A percentile compares a stretch with the other conserved stretches of the same genome.
Evolutionary conservation across 1,139 yeast species (phyloP).

Genomic region (Suhomyces taliae): DNA sequence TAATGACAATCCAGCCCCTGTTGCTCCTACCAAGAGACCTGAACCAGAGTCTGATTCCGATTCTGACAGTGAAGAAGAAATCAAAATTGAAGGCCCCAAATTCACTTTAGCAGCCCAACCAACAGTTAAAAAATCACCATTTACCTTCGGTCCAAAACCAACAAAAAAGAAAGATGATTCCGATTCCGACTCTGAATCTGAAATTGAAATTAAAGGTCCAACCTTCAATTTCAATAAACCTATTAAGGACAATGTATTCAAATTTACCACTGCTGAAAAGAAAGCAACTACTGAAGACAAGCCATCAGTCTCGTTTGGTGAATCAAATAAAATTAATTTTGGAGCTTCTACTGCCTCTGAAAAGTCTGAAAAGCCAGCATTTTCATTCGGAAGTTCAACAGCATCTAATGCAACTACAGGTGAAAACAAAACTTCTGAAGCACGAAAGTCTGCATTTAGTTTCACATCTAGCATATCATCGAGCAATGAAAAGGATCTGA

Average conservation of each 20-base stretch:
- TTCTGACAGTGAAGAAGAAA: slow-evolving; percentile 39
- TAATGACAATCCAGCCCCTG: not conserved
- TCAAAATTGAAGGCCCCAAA: slow-evolving; percentile 63
- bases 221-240: slow-evolving; percentile 53
- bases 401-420: slow-evolving; percentile 1
- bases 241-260: slow-evolving; percentile 51
- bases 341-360: slow-evolving; percentile 3
- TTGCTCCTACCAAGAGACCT: slow-evolving; percentile 1
- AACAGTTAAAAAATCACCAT: slow-evolving; percentile 56
- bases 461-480: not conserved
- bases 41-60: slow-evolving; percentile 23
- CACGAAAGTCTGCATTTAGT: slow-evolving; percentile 7
- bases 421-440: not conserved
- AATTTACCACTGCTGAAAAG: slow-evolving; percentile 23
- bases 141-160: slow-evolving; percentile 52
- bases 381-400: slow-evolving; percentile 5
- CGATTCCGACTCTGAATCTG: slow-evolving; percentile 55
- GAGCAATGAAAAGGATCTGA: not conserved
- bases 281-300: not conserved
- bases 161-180: slow-evolving; percentile 33
- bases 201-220: slow-evolving; percentile 65
- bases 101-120: slow-evolving; percentile 57
- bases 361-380: slow-evolving; percentile 3
- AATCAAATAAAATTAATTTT: not conserved
- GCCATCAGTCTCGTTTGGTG: slow-evolving; percentile 9